These are phyloP conservation scores for Blastobotrys arbuscula DNA, from an alignment of 1,139 yeast species.

Conservation along the genomic window DNA sequence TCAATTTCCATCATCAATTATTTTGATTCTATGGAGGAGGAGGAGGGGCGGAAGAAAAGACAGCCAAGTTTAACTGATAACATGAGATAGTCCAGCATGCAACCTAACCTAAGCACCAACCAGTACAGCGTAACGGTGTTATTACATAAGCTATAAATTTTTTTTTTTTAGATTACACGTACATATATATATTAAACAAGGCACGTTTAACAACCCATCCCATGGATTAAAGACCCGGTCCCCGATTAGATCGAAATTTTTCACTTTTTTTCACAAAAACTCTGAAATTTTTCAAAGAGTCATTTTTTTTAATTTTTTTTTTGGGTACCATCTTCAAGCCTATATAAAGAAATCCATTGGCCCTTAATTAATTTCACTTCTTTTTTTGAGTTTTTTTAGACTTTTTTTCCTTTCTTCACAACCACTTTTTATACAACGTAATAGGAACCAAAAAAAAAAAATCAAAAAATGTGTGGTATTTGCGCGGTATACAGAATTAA, in stretches of 20 bases:
- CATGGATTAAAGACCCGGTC: too few relatives aligned
- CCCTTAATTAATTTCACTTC: background rate
- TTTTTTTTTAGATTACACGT: too few relatives aligned
- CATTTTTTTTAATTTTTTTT: background rate
- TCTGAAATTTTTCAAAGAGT: background rate
- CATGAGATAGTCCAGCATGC: too few relatives aligned
- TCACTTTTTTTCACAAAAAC: too few relatives aligned
- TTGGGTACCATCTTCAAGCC: background rate
- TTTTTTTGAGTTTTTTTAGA: constrained; percentile 5
- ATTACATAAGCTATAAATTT: too few relatives aligned
- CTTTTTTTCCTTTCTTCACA: constrained; percentile 1
- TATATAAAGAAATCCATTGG: background rate
- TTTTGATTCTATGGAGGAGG: too few relatives aligned
- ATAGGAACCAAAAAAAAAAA: background rate
- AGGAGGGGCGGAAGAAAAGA: too few relatives aligned
- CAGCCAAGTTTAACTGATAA: background rate
- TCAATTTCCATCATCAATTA: background rate
- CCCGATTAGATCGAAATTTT: too few relatives aligned
- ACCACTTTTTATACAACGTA: background rate
- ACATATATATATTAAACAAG: too few relatives aligned
- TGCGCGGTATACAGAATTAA: constrained; percentile 86
- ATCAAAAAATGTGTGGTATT: constrained; percentile 80
- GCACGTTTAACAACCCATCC: too few relatives aligned
- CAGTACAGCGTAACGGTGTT: too few relatives aligned
- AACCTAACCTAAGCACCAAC: too few relatives aligned